Percentiles rank a stretch among this genome's conserved stretches.
Evolutionary conservation across 2,329 filamentous ascomycete species (phyloP).

Genomic region (Plenodomus tracheiphilus): DNA sequence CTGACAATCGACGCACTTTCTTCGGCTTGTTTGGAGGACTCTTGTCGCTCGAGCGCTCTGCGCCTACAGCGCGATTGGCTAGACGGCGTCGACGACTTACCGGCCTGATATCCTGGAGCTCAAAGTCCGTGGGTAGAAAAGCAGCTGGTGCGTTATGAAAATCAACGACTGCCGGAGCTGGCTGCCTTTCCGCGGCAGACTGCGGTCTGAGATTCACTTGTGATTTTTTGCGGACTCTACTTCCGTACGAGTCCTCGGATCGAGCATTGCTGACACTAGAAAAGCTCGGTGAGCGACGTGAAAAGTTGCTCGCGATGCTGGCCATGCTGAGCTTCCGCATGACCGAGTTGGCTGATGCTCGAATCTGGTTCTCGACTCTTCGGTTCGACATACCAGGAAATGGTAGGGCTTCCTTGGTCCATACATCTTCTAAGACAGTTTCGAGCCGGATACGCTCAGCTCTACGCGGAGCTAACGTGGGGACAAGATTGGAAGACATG

Average conservation of each 20-base stretch:
- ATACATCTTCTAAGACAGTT: constrained; percentile 73
- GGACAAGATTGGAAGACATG: constrained; percentile 66
- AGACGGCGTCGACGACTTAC: constrained; percentile 32
- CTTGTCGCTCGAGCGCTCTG: constrained; percentile 29
- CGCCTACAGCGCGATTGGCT: constrained; percentile 27
- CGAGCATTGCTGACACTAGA: constrained; percentile 46
- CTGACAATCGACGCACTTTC: constrained; percentile 35
- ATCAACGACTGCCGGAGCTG: constrained; percentile 44
- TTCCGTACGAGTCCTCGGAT: constrained; percentile 41
- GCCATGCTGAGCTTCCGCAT: constrained; percentile 87
- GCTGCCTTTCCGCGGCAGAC: constrained; percentile 30
- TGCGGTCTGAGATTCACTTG: constrained; percentile 30
- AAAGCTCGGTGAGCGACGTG: constrained; percentile 68
- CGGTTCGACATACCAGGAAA: constrained; percentile 78
- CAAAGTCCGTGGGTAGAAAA: constrained; percentile 55
- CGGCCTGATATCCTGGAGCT: constrained; percentile 38
- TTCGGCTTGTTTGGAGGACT: constrained; percentile 26
- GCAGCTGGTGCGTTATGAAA: constrained; percentile 54
- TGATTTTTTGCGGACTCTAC: constrained; percentile 29
- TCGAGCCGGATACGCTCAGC: constrained; percentile 79
- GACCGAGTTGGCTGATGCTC: constrained; percentile 79
- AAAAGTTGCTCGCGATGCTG: constrained; percentile 76
- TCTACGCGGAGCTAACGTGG: constrained; percentile 73
- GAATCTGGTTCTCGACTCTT: constrained; percentile 71
- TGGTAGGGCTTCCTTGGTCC: constrained; percentile 78